These are phyloP conservation scores for Sporisorium iseilematis-ciliati DNA, from an alignment of 1,284 basidiomycete species.

Conservation along the genomic window DNA sequence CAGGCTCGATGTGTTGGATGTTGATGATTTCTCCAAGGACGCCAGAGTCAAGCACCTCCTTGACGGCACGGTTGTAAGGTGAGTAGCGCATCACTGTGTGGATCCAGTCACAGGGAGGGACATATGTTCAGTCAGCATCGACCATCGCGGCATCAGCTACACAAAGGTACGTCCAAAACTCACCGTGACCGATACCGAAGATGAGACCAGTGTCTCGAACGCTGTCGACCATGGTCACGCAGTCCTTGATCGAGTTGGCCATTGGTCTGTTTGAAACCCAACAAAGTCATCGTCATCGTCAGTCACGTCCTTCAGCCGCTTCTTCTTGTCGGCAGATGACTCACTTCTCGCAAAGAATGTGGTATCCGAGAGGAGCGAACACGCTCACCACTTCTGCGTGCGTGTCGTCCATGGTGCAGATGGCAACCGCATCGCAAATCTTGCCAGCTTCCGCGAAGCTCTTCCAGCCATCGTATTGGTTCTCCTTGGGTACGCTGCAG, in stretches of 20 bases:
- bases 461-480: conserved; percentile 43
- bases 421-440: conserved; percentile 41
- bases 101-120: background rate
- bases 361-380: conserved; percentile 39
- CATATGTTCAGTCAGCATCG: background rate
- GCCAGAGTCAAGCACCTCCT: conserved; percentile 37
- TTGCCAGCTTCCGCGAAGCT: conserved; percentile 34
- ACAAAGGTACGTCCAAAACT: background rate
- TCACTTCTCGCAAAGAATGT: conserved; percentile 46
- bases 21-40: conserved; percentile 45
- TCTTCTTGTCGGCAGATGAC: background rate
- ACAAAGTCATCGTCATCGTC: conserved; percentile 1
- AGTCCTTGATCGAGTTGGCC: conserved; percentile 47
- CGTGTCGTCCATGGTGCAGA: conserved; percentile 47
- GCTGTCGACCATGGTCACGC: conserved; percentile 38
- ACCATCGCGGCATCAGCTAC: background rate
- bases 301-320: background rate
- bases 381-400: conserved; percentile 41
- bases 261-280: conserved; percentile 12
- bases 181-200: conserved; percentile 39
- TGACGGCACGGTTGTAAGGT: conserved; percentile 41
- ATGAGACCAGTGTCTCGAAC: conserved; percentile 25
- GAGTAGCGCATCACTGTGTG: conserved; percentile 35
- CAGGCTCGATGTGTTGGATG: conserved; percentile 46
- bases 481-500: conserved; percentile 19